These are phyloP conservation scores for Fusarium sp. DNA, from an alignment of 2,329 filamentous ascomycete genomes.

Conservation along the genomic window DNA sequence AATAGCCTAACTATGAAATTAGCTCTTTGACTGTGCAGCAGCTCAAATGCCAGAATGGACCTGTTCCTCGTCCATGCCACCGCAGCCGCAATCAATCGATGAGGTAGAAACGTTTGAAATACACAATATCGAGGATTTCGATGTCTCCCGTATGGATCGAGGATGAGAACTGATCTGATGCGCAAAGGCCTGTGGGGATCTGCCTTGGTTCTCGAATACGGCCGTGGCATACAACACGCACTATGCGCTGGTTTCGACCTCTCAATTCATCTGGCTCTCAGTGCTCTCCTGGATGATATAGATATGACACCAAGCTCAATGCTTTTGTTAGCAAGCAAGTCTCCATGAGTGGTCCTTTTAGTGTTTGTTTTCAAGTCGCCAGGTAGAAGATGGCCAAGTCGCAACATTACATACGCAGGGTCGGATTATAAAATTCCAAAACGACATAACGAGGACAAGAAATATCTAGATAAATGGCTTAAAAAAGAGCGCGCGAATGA, in stretches of 20 bases:
- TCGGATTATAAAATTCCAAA: neutral
- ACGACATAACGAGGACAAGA: neutral
- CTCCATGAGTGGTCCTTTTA: neutral
- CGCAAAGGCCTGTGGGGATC: neutral
- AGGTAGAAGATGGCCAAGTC: neutral
- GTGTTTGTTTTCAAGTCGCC: neutral
- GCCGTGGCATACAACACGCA: neutral
- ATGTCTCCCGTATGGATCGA: neutral
- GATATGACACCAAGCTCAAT: neutral
- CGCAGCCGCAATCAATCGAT: neutral
- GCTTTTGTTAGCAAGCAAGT: neutral
- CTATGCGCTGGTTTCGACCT: neutral
- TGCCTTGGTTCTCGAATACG: neutral
- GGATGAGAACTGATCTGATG: neutral
- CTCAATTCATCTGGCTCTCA: neutral
- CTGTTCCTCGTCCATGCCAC: neutral
- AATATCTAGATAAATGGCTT: neutral
- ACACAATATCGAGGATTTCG: neutral
- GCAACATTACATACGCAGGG: neutral
- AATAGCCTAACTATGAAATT: neutral
- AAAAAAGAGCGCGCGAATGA: neutral
- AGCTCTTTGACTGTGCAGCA: neutral
- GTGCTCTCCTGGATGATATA: neutral
- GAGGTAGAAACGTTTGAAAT: neutral
- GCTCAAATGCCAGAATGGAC: neutral